Evolutionary conservation across 2,329 filamentous ascomycete species (phyloP).

Genomic region (Hypomyces perniciosus): DNA sequence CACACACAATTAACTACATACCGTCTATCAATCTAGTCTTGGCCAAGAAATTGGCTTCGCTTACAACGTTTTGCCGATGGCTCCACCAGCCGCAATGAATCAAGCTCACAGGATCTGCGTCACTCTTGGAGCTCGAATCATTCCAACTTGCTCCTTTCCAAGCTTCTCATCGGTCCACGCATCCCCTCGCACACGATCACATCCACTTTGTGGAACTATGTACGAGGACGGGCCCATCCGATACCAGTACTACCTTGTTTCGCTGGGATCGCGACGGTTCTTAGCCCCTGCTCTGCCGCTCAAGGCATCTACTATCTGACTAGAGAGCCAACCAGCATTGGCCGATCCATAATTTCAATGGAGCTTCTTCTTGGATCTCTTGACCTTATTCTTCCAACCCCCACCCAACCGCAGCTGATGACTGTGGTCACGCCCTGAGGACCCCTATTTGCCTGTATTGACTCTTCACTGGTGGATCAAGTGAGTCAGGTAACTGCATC

Average conservation of each 20-base stretch:
- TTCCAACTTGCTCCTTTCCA: conserved; percentile 7
- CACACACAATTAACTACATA: not conserved
- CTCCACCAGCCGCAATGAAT: not conserved
- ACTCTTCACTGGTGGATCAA: not conserved
- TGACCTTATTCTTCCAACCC: not conserved
- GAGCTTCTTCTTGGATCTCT: conserved; percentile 1
- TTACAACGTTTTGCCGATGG: conserved; percentile 1
- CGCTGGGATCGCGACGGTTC: not conserved
- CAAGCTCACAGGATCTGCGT: conserved; percentile 6
- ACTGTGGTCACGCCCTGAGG: not conserved
- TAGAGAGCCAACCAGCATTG: conserved; percentile 5
- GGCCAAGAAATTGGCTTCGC: not conserved
- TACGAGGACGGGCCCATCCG: too few species aligned
- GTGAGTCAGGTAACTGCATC: not conserved
- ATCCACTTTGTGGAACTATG: not conserved
- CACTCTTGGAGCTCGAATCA: conserved; percentile 1
- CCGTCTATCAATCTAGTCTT: not conserved
- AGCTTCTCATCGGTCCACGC: conserved; percentile 1
- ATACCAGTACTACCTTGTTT: not conserved
- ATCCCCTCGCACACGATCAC: not conserved
- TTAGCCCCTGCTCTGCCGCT: not conserved
- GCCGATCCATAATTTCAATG: conserved; percentile 2
- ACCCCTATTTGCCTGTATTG: not conserved
- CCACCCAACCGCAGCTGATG: not conserved
- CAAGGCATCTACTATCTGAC: not conserved